A percentile compares a stretch with the other conserved stretches of the same genome.
Conservation (phyloP, 345 rosid genomes). For the Conringia planisiliqua region DNA sequence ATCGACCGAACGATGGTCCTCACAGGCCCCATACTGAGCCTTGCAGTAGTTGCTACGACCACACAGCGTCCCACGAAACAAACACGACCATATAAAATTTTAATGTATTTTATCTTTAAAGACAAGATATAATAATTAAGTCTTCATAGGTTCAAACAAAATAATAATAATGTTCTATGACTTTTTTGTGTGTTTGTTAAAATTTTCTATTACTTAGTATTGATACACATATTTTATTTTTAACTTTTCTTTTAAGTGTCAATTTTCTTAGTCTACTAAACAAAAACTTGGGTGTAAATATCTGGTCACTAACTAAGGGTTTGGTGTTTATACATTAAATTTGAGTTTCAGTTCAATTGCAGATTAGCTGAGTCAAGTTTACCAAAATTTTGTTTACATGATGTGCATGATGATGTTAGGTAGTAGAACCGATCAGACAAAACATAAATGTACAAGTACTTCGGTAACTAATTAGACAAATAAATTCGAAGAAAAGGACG, state of each 20-base stretch:
- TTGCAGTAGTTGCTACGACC: conserved; percentile 22
- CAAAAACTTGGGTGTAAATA: not conserved
- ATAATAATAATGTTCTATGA: not conserved
- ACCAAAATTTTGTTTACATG: not conserved
- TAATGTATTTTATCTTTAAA: not conserved
- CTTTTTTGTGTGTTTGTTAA: not conserved
- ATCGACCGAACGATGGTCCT: conserved; percentile 23
- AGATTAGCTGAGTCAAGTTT: not conserved
- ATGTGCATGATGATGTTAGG: not conserved
- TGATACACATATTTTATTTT: not conserved
- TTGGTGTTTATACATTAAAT: too few species aligned
- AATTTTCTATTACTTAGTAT: not conserved
- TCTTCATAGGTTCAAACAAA: not conserved
- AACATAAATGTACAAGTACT: too few species aligned
- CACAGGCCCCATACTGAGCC: not conserved
- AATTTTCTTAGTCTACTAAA: too few species aligned
- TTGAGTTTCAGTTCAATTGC: not conserved
- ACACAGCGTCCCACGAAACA: not conserved
- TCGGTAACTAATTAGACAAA: too few species aligned
- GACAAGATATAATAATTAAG: not conserved
- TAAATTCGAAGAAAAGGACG: not conserved
- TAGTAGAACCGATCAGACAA: too few species aligned
- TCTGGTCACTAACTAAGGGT: not conserved
- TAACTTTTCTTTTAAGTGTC: not conserved
- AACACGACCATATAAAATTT: not conserved